phyloP scores from a whole-genome alignment of 345 rosid species.

The Cochlearia excelsa region DNA sequence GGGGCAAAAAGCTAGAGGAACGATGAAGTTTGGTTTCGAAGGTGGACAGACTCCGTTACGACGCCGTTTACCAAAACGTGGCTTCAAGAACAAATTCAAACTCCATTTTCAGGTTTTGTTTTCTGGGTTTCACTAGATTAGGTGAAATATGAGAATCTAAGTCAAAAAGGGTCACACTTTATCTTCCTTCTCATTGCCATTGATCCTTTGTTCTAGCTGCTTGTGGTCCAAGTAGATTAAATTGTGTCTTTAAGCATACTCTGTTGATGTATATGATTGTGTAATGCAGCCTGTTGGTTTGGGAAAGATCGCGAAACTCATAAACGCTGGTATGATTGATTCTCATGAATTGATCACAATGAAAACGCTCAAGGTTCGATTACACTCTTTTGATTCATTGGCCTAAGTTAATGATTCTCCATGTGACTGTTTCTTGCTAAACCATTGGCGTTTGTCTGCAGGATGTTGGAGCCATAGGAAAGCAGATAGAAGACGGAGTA shows the following conservation, averaged over 20 bases:
- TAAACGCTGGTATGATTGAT: constrained; percentile 89
- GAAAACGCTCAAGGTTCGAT: constrained; percentile 86
- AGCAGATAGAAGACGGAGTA: constrained; percentile 89
- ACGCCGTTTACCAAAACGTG: constrained; percentile 86
- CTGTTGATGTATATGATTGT: constrained; percentile 13
- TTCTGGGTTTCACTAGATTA: constrained; percentile 4
- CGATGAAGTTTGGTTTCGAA: constrained; percentile 84
- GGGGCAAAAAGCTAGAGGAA: constrained; percentile 90
- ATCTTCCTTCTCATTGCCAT: too few relatives aligned
- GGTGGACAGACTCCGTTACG: constrained; percentile 98
- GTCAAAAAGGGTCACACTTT: too few relatives aligned
- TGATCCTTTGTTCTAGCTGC: background rate
- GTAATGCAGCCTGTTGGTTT: constrained; percentile 80
- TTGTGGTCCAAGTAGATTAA: background rate
- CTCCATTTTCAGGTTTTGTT: constrained; percentile 69
- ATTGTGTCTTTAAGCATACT: background rate
- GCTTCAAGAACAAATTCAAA: constrained; percentile 84
- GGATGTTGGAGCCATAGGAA: constrained; percentile 85
- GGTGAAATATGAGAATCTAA: background rate
- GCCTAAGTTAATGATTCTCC: constrained; percentile 9
- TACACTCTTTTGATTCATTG: background rate
- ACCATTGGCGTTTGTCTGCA: constrained; percentile 15
- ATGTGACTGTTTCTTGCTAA: constrained; percentile 19
- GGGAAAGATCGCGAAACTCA: constrained; percentile 87
- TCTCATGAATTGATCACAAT: constrained; percentile 94